Evolutionary conservation across 768 basidiomycete genomes (phyloP).

Genomic region (Roridomyces roridus): DNA sequence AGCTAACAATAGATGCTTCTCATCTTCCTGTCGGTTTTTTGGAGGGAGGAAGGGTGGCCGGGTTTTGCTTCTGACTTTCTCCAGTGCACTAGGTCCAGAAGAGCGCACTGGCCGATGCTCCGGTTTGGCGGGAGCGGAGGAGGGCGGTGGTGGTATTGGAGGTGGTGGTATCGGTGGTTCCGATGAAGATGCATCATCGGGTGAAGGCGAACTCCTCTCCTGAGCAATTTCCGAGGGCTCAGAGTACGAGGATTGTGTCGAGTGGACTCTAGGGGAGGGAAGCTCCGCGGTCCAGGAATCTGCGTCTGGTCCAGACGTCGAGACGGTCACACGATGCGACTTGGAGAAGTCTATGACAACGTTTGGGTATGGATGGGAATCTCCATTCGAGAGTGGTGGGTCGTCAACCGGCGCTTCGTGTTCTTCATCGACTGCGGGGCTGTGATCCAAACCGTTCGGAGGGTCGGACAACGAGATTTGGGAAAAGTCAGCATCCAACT

Average conservation of each 20-base stretch:
- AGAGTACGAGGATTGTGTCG: constrained; percentile 22
- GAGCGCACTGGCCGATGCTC: constrained; percentile 57
- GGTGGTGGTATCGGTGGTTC: constrained; percentile 22
- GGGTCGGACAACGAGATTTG: constrained; percentile 43
- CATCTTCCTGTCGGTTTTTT: constrained; percentile 77
- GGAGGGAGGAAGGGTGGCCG: constrained; percentile 88
- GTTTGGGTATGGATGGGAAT: constrained; percentile 39
- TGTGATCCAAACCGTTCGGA: not conserved
- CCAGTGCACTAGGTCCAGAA: constrained; percentile 70
- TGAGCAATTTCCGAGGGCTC: constrained; percentile 29
- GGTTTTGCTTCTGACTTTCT: constrained; percentile 84
- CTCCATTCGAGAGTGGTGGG: constrained; percentile 12
- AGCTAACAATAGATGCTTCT: constrained; percentile 87
- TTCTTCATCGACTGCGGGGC: no score
- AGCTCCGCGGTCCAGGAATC: constrained; percentile 8
- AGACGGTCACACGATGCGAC: constrained; percentile 35
- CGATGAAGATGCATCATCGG: constrained; percentile 23
- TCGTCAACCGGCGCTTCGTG: constrained; percentile 27
- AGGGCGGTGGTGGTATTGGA: constrained; percentile 17
- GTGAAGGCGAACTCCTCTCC: constrained; percentile 16
- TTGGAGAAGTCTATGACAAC: constrained; percentile 53
- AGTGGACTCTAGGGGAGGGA: constrained; percentile 8
- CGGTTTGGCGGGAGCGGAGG: constrained; percentile 35
- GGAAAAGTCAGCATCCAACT: constrained; percentile 36
- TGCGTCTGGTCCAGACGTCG: constrained; percentile 13